Conservation (phyloP, 352 stramenopile species). For the Phytophthora agathidicida region DNA sequence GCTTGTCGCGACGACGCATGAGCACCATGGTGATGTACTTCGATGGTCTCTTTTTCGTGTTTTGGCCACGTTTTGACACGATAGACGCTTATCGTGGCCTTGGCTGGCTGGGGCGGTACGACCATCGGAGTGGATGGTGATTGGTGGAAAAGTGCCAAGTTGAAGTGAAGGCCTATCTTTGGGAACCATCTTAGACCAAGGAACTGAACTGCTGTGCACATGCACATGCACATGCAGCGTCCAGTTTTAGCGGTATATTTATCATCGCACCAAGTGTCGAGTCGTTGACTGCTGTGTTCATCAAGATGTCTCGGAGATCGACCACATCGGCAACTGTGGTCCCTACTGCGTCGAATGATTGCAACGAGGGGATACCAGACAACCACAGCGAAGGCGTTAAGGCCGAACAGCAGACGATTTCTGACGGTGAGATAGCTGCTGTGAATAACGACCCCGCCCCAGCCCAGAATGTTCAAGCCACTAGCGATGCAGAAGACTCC, state of each 20-base stretch:
- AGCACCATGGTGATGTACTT: conserved; percentile 57
- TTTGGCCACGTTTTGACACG: too few relatives aligned
- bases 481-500: too few relatives aligned
- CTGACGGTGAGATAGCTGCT: neutral
- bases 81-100: neutral
- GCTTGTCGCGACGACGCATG: conserved; percentile 75
- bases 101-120: conserved; percentile 15
- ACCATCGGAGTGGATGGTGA: neutral
- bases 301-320: conserved; percentile 7
- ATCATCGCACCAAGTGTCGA: too few relatives aligned
- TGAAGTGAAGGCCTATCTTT: conserved; percentile 8
- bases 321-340: conserved; percentile 8
- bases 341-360: neutral
- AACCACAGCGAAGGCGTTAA: neutral
- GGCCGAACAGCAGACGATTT: neutral
- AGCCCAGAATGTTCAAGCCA: too few relatives aligned
- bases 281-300: too few relatives aligned
- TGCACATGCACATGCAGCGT: too few relatives aligned
- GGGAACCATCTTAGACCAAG: too few relatives aligned
- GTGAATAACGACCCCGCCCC: neutral
- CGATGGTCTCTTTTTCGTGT: neutral
- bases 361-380: neutral
- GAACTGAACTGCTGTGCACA: too few relatives aligned
- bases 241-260: too few relatives aligned
- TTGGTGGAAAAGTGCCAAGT: conserved; percentile 12